A percentile compares a stretch with the other conserved stretches of the same genome.
phyloP scores from a whole-genome alignment of 768 basidiomycete species.

The Cystoderma amianthinum region DNA sequence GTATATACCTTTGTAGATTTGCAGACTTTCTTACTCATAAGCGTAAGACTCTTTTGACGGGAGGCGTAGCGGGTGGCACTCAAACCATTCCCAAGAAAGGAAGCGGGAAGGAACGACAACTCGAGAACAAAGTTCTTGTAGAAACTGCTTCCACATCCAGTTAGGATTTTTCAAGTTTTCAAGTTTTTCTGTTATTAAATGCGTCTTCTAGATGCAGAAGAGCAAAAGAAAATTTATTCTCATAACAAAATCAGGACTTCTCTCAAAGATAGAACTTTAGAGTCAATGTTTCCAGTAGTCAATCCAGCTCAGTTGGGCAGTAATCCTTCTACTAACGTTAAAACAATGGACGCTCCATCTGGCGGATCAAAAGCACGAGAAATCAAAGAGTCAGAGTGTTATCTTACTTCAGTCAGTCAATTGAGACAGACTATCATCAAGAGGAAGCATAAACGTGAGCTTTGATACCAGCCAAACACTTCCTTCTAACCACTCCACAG shows the following conservation, averaged over 20 bases:
- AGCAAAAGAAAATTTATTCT: slow-evolving; percentile 51
- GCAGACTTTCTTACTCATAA: neutral
- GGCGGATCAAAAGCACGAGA: slow-evolving; percentile 31
- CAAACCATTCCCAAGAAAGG: slow-evolving; percentile 23
- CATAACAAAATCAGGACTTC: slow-evolving; percentile 94
- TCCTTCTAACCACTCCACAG: slow-evolving; percentile 29
- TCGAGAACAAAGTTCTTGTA: slow-evolving; percentile 13
- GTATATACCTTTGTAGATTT: slow-evolving; percentile 20
- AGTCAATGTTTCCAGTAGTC: slow-evolving; percentile 83
- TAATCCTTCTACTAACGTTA: slow-evolving; percentile 1
- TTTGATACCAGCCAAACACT: slow-evolving; percentile 18
- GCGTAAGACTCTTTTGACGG: slow-evolving; percentile 53
- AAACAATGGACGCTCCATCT: slow-evolving; percentile 10
- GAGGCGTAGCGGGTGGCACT: slow-evolving; percentile 31
- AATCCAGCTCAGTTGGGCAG: slow-evolving; percentile 37
- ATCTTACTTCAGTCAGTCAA: slow-evolving; percentile 64
- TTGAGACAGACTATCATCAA: slow-evolving; percentile 56
- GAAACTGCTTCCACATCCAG: slow-evolving; percentile 17
- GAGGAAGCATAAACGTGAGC: slow-evolving; percentile 67
- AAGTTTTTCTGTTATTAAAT: slow-evolving; percentile 1
- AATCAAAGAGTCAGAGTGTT: slow-evolving; percentile 72
- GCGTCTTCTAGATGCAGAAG: neutral
- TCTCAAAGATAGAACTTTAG: slow-evolving; percentile 79
- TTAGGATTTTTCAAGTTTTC: slow-evolving; percentile 5
- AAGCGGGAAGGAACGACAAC: slow-evolving; percentile 32